Percentiles rank a stretch among this genome's conserved stretches.
These are phyloP conservation scores for Caloboletus inedulis DNA, from an alignment of 1,284 basidiomycete genomes.

Conservation along the genomic window DNA sequence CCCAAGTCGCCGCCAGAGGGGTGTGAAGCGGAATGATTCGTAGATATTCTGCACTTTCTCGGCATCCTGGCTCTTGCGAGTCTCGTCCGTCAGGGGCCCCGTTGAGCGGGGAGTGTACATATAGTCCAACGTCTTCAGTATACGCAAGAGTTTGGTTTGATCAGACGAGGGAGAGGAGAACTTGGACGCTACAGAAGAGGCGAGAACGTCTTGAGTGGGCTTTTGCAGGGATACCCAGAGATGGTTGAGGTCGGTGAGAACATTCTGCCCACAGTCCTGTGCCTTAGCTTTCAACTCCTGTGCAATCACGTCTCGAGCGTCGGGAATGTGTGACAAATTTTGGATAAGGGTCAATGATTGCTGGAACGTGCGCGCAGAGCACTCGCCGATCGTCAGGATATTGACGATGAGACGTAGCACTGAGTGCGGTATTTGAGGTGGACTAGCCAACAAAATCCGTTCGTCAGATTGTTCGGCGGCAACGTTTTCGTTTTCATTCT, in stretches of 20 bases:
- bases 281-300: constrained; percentile 82
- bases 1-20: constrained; percentile 83
- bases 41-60: constrained; percentile 85
- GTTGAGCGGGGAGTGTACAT: constrained; percentile 76
- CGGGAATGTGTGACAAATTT: constrained; percentile 82
- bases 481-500: constrained; percentile 23
- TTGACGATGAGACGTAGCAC: constrained; percentile 89
- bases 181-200: constrained; percentile 72
- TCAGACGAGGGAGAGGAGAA: constrained; percentile 91
- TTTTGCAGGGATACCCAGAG: constrained; percentile 63
- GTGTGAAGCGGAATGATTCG: constrained; percentile 82
- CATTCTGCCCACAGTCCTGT: constrained; percentile 76
- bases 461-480: constrained; percentile 49
- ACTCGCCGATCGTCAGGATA: constrained; percentile 91
- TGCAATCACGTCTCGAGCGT: constrained; percentile 83
- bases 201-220: constrained; percentile 52
- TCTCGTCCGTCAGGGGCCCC: constrained; percentile 39
- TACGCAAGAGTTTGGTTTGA: constrained; percentile 89
- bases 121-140: constrained; percentile 95
- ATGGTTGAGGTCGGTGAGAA: constrained; percentile 75
- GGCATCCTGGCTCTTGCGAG: constrained; percentile 51
- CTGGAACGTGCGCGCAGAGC: constrained; percentile 91
- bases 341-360: constrained; percentile 88
- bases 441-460: constrained; percentile 62
- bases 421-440: constrained; percentile 79